A percentile compares a stretch with the other conserved stretches of the same genome.
Conservation (phyloP, 2,329 filamentous ascomycete species). For the Microthyrium microscopicum region DNA sequence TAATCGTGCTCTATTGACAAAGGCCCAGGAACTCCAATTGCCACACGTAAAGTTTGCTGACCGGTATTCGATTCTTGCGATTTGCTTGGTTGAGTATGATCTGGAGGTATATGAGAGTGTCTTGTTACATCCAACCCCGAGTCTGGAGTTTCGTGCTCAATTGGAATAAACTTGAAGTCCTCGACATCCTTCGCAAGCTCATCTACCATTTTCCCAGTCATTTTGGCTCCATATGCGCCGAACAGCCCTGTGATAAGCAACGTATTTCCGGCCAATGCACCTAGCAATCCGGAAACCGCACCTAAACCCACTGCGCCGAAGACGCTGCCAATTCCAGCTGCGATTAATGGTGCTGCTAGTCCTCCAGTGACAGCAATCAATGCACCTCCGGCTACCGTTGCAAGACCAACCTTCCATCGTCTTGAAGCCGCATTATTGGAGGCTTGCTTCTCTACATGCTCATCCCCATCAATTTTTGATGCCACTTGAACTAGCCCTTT, state of each 20-base stretch:
- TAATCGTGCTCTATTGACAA: slow-evolving; percentile 2
- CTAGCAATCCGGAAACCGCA: slow-evolving; percentile 6
- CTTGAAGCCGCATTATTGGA: slow-evolving; percentile 1
- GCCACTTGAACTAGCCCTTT: slow-evolving; percentile 9
- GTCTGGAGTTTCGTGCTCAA: neutral
- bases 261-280: slow-evolving; percentile 7
- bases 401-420: slow-evolving; percentile 9
- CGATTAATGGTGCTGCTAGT: slow-evolving; percentile 8
- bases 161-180: slow-evolving; percentile 7
- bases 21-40: slow-evolving; percentile 7
- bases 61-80: slow-evolving; percentile 9
- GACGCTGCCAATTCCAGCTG: slow-evolving; percentile 7
- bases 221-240: slow-evolving; percentile 9
- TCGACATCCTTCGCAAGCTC: slow-evolving; percentile 8
- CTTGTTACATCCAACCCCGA: neutral
- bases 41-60: slow-evolving; percentile 11
- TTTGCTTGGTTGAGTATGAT: neutral
- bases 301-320: slow-evolving; percentile 8
- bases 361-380: slow-evolving; percentile 9
- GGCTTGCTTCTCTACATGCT: neutral
- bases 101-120: too few species aligned
- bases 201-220: slow-evolving; percentile 8
- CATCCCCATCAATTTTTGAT: slow-evolving; percentile 1
- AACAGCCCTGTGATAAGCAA: slow-evolving; percentile 8
- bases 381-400: slow-evolving; percentile 8